Evolutionary conservation across 2,329 filamentous ascomycete species (phyloP).

Genomic region (Ceratocystis albifundus): DNA sequence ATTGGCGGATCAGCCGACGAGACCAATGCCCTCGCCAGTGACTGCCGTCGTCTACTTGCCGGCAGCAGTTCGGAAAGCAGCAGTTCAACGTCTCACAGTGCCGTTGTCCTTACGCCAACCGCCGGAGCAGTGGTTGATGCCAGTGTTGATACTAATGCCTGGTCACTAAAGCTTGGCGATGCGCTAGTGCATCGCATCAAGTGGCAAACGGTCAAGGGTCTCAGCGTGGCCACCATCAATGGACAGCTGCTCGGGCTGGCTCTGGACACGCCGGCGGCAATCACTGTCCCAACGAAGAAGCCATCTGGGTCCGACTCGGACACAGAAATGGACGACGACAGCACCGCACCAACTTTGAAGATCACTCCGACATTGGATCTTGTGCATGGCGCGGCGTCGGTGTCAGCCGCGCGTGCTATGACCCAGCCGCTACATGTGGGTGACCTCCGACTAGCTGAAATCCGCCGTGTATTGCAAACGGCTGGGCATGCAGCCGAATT

Average conservation of each 20-base stretch:
- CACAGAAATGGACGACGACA: constrained; percentile 21
- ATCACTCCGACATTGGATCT: constrained; percentile 43
- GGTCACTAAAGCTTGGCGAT: constrained; percentile 84
- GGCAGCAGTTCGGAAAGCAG: constrained; percentile 35
- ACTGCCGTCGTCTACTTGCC: constrained; percentile 59
- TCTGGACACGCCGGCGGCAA: constrained; percentile 26
- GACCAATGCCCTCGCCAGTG: constrained; percentile 63
- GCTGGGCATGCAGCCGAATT: constrained; percentile 84
- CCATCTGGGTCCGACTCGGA: constrained; percentile 22
- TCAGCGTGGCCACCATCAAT: constrained; percentile 87
- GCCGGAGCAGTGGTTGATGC: constrained; percentile 70
- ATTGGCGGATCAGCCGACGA: constrained; percentile 70
- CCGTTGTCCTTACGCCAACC: constrained; percentile 70
- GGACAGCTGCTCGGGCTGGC: constrained; percentile 46
- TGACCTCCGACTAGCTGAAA: constrained; percentile 76
- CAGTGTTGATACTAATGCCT: constrained; percentile 94
- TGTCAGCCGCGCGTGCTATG: constrained; percentile 46
- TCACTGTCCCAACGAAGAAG: constrained; percentile 20
- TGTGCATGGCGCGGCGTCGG: constrained; percentile 56
- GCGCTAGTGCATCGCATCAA: constrained; percentile 73
- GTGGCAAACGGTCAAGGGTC: constrained; percentile 85
- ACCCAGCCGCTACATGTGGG: constrained; percentile 89
- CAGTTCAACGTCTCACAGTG: constrained; percentile 30
- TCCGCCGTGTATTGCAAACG: constrained; percentile 70
- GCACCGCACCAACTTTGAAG: constrained; percentile 25